A percentile compares a stretch with the other conserved stretches of the same genome.
phyloP scores from a whole-genome alignment of 768 basidiomycete species.

The Boletus huronensis region DNA sequence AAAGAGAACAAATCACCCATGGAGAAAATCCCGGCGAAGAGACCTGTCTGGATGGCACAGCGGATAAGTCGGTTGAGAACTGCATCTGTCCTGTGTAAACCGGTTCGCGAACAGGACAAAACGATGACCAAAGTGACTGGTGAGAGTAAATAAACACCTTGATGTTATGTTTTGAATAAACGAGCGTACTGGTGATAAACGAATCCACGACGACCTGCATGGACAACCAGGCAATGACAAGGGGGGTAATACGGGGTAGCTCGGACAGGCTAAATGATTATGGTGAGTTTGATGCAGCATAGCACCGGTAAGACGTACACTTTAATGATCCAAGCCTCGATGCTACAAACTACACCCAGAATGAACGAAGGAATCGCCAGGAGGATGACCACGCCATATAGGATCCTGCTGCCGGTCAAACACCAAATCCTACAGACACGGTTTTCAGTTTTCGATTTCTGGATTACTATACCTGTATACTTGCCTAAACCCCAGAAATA shows the following conservation, averaged over 20 bases:
- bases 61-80: background rate
- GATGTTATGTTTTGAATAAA: background rate
- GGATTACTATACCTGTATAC: slow-evolving; percentile 1
- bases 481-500: slow-evolving; percentile 45
- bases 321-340: background rate
- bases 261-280: background rate
- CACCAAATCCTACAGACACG: background rate
- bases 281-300: too few relatives aligned
- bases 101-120: background rate
- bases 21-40: background rate
- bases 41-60: background rate
- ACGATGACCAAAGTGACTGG: background rate
- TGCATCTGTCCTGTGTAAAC: background rate
- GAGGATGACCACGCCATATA: background rate
- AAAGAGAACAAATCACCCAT: background rate
- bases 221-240: background rate
- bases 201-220: background rate
- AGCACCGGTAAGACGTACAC: background rate
- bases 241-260: background rate
- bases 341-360: background rate
- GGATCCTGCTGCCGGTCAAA: background rate
- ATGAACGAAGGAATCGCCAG: background rate
- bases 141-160: background rate
- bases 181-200: background rate
- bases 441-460: too few relatives aligned